Conservation (phyloP, 2,329 filamentous ascomycete genomes). For the Fusarium sp. region DNA sequence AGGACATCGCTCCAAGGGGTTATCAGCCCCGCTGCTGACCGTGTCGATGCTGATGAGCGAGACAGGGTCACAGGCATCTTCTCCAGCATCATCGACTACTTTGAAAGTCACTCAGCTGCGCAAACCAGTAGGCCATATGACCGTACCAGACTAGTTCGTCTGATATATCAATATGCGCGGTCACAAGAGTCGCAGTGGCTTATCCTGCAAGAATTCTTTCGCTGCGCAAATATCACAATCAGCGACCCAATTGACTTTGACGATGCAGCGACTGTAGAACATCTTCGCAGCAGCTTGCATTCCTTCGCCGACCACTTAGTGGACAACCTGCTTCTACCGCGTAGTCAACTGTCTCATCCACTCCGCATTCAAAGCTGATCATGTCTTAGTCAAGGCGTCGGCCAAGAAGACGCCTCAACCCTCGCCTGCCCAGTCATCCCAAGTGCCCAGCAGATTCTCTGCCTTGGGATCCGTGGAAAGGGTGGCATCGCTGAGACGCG, state of each 20-base stretch:
- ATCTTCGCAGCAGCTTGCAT: neutral
- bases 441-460: neutral
- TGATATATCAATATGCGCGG: neutral
- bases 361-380: neutral
- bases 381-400: conserved; percentile 1
- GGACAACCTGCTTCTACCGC: conserved; percentile 8
- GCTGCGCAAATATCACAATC: neutral
- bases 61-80: neutral
- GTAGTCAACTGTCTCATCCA: neutral
- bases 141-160: neutral
- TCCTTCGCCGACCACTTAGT: conserved; percentile 6
- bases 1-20: conserved; percentile 1
- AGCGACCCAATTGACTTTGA: neutral
- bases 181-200: neutral
- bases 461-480: neutral
- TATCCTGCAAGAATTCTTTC: conserved; percentile 4
- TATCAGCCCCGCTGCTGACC: neutral
- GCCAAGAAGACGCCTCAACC: conserved; percentile 5
- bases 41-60: neutral
- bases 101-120: neutral
- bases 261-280: neutral
- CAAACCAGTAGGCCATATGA: neutral
- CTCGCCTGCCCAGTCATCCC: conserved; percentile 1
- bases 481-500: conserved; percentile 1
- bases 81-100: conserved; percentile 1